Evolutionary conservation across 2,329 filamentous ascomycete genomes (phyloP).

Genomic region (Tolypocladium nubicola): DNA sequence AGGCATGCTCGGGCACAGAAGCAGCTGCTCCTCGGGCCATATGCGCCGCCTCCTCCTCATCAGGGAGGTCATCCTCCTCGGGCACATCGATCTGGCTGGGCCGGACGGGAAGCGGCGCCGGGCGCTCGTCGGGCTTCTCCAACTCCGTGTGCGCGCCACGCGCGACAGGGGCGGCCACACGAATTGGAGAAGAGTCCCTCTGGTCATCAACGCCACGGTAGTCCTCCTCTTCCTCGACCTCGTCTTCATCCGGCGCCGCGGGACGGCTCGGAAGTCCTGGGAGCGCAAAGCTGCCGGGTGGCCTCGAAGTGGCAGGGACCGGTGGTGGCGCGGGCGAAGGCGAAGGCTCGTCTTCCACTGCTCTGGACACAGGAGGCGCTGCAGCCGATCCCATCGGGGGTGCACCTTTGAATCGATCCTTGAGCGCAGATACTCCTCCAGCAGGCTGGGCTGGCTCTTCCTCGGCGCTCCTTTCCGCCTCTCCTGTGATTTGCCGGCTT

Average conservation of each 20-base stretch:
- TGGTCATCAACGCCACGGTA: slow-evolving; percentile 22
- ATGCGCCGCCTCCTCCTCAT: slow-evolving; percentile 53
- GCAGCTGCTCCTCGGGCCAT: slow-evolving; percentile 47
- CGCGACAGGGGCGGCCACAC: slow-evolving; percentile 74
- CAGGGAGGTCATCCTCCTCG: slow-evolving; percentile 51
- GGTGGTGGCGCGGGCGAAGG: slow-evolving; percentile 32
- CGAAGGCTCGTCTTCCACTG: slow-evolving; percentile 24
- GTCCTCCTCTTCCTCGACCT: slow-evolving; percentile 47
- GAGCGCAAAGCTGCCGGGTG: slow-evolving; percentile 65
- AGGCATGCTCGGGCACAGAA: slow-evolving; percentile 36
- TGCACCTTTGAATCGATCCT: slow-evolving; percentile 74
- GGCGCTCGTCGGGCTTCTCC: slow-evolving; percentile 39
- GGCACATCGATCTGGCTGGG: slow-evolving; percentile 53
- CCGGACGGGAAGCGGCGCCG: slow-evolving; percentile 49
- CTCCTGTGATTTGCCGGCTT: slow-evolving; percentile 54
- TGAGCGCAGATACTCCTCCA: slow-evolving; percentile 62
- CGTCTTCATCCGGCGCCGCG: slow-evolving; percentile 37
- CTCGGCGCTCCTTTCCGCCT: slow-evolving; percentile 29
- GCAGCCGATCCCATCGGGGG: slow-evolving; percentile 51
- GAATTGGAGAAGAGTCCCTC: slow-evolving; percentile 63
- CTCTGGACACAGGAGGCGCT: slow-evolving; percentile 24
- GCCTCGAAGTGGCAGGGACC: slow-evolving; percentile 53
- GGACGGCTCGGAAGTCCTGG: slow-evolving; percentile 62
- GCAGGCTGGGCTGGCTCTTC: slow-evolving; percentile 44
- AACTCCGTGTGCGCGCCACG: slow-evolving; percentile 46